These are phyloP conservation scores for Aspergillus sp. DNA, from an alignment of 2,329 filamentous ascomycete species.

Conservation along the genomic window DNA sequence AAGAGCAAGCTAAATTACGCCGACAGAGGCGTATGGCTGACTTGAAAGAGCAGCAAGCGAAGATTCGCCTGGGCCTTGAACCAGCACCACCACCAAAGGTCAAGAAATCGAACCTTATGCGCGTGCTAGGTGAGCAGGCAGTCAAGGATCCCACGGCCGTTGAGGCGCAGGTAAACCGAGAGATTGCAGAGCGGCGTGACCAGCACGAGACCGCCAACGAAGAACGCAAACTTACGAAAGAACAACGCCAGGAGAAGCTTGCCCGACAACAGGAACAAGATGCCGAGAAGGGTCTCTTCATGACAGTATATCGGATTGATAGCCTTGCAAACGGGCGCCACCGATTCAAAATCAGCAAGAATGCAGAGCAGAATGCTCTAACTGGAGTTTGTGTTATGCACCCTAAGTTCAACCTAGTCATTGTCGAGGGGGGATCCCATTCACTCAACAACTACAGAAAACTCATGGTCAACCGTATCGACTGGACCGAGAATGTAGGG, in stretches of 20 bases:
- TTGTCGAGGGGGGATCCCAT: constrained; percentile 87
- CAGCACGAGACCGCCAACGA: constrained; percentile 78
- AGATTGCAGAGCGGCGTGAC: constrained; percentile 82
- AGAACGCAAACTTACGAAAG: constrained; percentile 82
- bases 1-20: constrained; percentile 87
- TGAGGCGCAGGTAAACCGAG: constrained; percentile 86
- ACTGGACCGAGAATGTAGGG: constrained; percentile 87
- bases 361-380: constrained; percentile 83
- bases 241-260: constrained; percentile 82
- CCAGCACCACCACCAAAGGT: constrained; percentile 92
- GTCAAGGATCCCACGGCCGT: constrained; percentile 98
- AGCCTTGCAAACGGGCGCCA: constrained; percentile 91
- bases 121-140: constrained; percentile 85
- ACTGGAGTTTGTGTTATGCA: constrained; percentile 92
- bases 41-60: constrained; percentile 92
- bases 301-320: constrained; percentile 85
- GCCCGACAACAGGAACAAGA: constrained; percentile 81
- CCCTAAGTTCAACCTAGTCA: constrained; percentile 81
- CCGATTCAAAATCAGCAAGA: constrained; percentile 87
- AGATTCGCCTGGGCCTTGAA: constrained; percentile 86
- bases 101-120: constrained; percentile 97
- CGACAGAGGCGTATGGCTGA: constrained; percentile 89
- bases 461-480: constrained; percentile 87
- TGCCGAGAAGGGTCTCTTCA: constrained; percentile 77
- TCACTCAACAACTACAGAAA: constrained; percentile 85